These are phyloP conservation scores for Bipolaris victoriae DNA, from an alignment of 2,329 filamentous ascomycete species.

Conservation along the genomic window DNA sequence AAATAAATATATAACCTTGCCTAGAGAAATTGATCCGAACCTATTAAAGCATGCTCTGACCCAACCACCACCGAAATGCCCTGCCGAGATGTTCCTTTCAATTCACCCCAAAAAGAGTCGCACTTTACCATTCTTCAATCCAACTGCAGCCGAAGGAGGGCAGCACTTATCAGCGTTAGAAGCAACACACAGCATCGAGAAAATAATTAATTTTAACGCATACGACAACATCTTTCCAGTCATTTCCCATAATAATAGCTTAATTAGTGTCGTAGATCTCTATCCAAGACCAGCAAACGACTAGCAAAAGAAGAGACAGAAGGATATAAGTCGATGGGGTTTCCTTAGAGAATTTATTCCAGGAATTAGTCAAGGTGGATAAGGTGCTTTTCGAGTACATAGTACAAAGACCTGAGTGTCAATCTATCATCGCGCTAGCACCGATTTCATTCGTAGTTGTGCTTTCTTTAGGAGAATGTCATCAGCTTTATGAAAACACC, in stretches of 20 bases:
- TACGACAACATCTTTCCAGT: conserved; percentile 10
- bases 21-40: neutral
- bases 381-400: no score
- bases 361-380: no score
- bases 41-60: neutral
- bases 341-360: no score
- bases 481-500: no score
- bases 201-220: neutral
- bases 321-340: neutral
- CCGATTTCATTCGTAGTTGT: no score
- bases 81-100: neutral
- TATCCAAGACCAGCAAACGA: neutral
- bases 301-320: neutral
- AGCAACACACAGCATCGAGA: neutral
- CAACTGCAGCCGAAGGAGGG: neutral
- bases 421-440: no score
- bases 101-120: neutral
- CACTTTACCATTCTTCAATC: neutral
- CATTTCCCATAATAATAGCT: neutral
- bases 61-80: neutral
- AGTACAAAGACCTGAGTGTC: no score
- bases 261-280: neutral
- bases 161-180: neutral
- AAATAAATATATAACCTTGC: neutral
- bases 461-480: no score